Conservation (phyloP, 192 early-diverging fungal species). For the Diversispora eburnea region DNA sequence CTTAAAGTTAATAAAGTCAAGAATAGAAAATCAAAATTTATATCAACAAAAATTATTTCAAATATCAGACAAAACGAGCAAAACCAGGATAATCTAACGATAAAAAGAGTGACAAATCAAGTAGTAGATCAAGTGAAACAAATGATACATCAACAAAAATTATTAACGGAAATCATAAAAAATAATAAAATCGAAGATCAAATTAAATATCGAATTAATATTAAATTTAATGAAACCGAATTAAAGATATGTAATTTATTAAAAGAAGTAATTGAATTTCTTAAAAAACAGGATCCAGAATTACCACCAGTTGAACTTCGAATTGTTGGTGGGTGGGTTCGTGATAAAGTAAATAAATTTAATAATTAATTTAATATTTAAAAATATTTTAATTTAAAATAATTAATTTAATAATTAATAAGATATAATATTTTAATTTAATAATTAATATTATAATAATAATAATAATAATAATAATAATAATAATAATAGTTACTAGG, state of each 20-base stretch:
- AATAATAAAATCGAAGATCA: no score
- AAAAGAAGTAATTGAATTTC: constrained; percentile 51
- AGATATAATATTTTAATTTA: neutral
- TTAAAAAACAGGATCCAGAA: constrained; percentile 46
- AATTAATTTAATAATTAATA: no score
- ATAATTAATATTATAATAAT: neutral
- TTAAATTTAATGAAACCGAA: neutral
- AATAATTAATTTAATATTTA: neutral
- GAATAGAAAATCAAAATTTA: no score
- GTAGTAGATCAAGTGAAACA: no score
- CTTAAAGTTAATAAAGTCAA: no score
- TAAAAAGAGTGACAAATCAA: no score
- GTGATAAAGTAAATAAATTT: constrained; percentile 78
- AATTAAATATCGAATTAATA: no score
- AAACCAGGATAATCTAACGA: no score
- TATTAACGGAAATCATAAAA: no score
- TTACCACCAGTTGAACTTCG: constrained; percentile 63
- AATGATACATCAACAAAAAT: no score
- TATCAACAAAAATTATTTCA: no score
- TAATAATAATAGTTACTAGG: constrained; percentile 78
- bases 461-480: neutral
- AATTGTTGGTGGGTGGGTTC: constrained; percentile 98
- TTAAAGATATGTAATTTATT: constrained; percentile 43
- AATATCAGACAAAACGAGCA: no score
- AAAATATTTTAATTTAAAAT: neutral